phyloP scores from a whole-genome alignment of 192 early-diverging fungal species.

The Diversispora epigaea region DNA sequence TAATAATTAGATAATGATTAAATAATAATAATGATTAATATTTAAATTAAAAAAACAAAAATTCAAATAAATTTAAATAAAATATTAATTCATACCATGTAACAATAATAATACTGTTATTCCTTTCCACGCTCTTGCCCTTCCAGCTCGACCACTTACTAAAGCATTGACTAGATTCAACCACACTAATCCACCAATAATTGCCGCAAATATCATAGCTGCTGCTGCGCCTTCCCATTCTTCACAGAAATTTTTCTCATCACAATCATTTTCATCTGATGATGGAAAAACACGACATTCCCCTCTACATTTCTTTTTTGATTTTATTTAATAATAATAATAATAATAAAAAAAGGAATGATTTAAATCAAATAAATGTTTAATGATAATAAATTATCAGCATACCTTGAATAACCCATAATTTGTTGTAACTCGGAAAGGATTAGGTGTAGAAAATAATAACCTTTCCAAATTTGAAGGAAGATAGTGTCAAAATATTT shows the following conservation, averaged over 20 bases:
- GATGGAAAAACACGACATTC: conserved; percentile 6
- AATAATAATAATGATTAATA: no score
- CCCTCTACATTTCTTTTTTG: background rate
- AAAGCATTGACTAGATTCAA: background rate
- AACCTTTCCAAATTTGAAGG: background rate
- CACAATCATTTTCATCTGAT: conserved; percentile 1
- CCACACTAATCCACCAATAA: background rate
- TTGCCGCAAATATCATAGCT: background rate
- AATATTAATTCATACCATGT: background rate
- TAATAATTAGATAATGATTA: no score
- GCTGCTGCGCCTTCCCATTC: background rate
- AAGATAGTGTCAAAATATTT: background rate
- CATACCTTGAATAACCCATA: conserved; percentile 3
- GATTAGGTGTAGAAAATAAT: background rate
- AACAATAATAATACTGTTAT: background rate
- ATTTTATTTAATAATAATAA: no score
- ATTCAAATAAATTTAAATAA: background rate
- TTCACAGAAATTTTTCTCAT: conserved; percentile 21
- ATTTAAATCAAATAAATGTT: background rate
- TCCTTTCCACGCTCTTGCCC: conserved; percentile 1
- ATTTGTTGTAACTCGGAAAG: background rate
- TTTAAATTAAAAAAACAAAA: background rate
- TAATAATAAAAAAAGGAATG: background rate
- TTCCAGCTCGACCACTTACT: background rate
- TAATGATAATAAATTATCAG: background rate